phyloP scores from a whole-genome alignment of 371 early-diverging fungal species.

The Haplosporangium sp. region DNA sequence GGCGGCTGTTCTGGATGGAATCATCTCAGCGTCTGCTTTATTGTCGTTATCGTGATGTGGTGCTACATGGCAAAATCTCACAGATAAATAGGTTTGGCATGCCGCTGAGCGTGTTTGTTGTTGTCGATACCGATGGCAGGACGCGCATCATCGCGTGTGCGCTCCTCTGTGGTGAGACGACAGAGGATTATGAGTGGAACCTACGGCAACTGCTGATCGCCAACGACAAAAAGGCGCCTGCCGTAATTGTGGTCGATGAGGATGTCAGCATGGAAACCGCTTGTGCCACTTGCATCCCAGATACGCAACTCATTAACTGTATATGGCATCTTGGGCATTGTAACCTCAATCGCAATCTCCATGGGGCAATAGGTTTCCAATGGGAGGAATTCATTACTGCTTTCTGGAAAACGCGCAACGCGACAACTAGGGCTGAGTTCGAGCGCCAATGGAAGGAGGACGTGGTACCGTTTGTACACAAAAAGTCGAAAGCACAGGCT shows the following conservation, averaged over 20 bases:
- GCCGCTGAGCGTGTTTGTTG: constrained; percentile 13
- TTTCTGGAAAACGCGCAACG: constrained; percentile 8
- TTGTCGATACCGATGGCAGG: constrained; percentile 21
- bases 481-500: neutral
- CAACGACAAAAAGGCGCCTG: neutral
- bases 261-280: constrained; percentile 17
- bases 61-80: constrained; percentile 27
- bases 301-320: constrained; percentile 5
- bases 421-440: constrained; percentile 10
- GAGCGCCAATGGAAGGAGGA: constrained; percentile 4
- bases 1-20: constrained; percentile 24
- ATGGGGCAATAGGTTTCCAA: neutral
- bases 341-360: constrained; percentile 8
- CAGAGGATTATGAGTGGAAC: constrained; percentile 22
- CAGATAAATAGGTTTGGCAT: constrained; percentile 26
- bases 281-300: neutral
- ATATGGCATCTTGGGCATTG: constrained; percentile 9
- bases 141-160: constrained; percentile 12
- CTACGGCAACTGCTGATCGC: constrained; percentile 11
- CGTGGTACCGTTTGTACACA: neutral
- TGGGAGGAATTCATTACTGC: constrained; percentile 1
- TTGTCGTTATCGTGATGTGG: constrained; percentile 27
- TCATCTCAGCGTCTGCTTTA: constrained; percentile 16
- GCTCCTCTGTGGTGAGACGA: constrained; percentile 14
- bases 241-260: constrained; percentile 12